Percentiles rank a stretch among this genome's conserved stretches.
These are phyloP conservation scores for Xanthoconium purpureum DNA, from an alignment of 768 basidiomycete species.

Conservation along the genomic window DNA sequence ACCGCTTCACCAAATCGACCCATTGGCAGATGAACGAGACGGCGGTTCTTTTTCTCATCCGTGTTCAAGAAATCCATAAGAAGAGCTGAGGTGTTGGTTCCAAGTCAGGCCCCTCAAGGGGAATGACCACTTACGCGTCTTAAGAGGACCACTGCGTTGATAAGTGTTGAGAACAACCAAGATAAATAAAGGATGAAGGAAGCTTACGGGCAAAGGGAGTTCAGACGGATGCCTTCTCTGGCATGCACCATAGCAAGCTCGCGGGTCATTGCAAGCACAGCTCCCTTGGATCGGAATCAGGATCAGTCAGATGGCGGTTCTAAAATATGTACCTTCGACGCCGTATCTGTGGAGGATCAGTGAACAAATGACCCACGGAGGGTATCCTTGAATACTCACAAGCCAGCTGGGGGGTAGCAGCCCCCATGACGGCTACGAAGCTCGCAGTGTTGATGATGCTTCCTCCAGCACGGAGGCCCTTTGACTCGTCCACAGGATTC, in stretches of 20 bases:
- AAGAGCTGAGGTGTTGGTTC: constrained; percentile 54
- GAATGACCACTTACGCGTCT: constrained; percentile 71
- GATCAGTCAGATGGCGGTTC: constrained; percentile 2
- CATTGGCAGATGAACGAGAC: constrained; percentile 91
- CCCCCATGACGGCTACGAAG: constrained; percentile 93
- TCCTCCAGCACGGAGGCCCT: constrained; percentile 76
- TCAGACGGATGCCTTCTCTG: constrained; percentile 92
- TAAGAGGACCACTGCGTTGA: constrained; percentile 76
- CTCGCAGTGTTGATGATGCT: constrained; percentile 98
- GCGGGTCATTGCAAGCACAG: constrained; percentile 97
- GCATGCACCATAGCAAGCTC: constrained; percentile 99
- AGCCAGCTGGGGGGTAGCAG: constrained; percentile 97
- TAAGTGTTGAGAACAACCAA: constrained; percentile 1
- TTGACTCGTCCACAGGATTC: constrained; percentile 79
- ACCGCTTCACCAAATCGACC: constrained; percentile 97
- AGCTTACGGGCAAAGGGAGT: constrained; percentile 92
- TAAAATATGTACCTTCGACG: constrained; percentile 68
- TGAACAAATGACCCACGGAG: not conserved
- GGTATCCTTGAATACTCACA: constrained; percentile 45
- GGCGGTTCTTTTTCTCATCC: constrained; percentile 87
- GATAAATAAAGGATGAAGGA: constrained; percentile 6
- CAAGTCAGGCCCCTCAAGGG: not conserved
- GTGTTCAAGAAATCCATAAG: constrained; percentile 99
- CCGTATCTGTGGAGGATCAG: constrained; percentile 63
- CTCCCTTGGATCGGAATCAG: constrained; percentile 54